Conservation (phyloP, 495 filamentous ascomycete genomes). For the Penicillium malachiteum region DNA sequence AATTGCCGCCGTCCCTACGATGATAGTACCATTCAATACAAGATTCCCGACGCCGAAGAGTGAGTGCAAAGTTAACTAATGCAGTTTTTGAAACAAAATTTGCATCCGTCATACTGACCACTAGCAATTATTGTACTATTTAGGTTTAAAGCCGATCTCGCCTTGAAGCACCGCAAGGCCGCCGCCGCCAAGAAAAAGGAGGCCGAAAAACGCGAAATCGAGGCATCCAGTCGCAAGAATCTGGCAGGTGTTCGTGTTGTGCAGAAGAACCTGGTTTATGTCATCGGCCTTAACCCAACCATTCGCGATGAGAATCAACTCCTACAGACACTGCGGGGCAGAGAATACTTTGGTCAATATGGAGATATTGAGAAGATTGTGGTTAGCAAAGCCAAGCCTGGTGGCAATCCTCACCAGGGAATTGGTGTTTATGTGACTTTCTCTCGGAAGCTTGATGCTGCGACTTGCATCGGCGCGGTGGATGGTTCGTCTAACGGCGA, state of each 20-base stretch:
- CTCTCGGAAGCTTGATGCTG: conserved; percentile 81
- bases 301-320: conserved; percentile 85
- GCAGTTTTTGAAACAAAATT: neutral
- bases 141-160: conserved; percentile 80
- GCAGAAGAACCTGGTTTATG: conserved; percentile 98
- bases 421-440: conserved; percentile 98
- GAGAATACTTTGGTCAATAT: conserved; percentile 96
- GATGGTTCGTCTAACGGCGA: conserved; percentile 92
- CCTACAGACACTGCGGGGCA: conserved; percentile 78
- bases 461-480: conserved; percentile 83
- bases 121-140: neutral
- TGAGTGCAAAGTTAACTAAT: conserved; percentile 36
- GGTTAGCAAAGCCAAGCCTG: conserved; percentile 88
- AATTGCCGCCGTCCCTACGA: conserved; percentile 94
- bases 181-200: conserved; percentile 92
- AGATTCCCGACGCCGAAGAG: conserved; percentile 91
- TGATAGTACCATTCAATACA: conserved; percentile 94
- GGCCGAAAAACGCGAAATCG: conserved; percentile 90
- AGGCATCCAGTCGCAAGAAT: conserved; percentile 91
- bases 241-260: conserved; percentile 91
- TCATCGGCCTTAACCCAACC: conserved; percentile 87
- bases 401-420: conserved; percentile 69
- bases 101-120: conserved; percentile 3
- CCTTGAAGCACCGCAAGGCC: conserved; percentile 87
- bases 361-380: conserved; percentile 98